These are phyloP conservation scores for Diplogelasinospora grovesii DNA, from an alignment of 495 filamentous ascomycete species.

Conservation along the genomic window DNA sequence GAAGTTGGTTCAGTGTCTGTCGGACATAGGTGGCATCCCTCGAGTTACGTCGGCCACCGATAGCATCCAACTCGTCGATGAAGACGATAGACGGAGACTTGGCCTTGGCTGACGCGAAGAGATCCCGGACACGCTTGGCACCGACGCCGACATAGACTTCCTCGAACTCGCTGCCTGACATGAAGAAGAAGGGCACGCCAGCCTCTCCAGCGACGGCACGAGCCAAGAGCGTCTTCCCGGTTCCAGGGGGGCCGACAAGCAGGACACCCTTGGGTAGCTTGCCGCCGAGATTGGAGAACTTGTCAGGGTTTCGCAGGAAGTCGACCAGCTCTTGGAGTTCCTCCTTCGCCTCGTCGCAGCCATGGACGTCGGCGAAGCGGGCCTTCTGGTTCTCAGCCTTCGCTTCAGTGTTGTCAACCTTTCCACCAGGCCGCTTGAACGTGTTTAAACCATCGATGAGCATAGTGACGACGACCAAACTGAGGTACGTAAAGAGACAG, in stretches of 20 bases:
- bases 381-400: conserved; percentile 85
- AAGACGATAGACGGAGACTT: conserved; percentile 97
- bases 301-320: conserved; percentile 85
- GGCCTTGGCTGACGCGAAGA: conserved; percentile 79
- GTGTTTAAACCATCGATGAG: conserved; percentile 69
- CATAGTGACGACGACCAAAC: conserved; percentile 67
- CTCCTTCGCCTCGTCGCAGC: conserved; percentile 96
- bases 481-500: conserved; percentile 64
- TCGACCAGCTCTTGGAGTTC: conserved; percentile 96
- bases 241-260: conserved; percentile 91
- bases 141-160: conserved; percentile 98
- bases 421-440: conserved; percentile 68
- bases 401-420: conserved; percentile 65
- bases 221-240: conserved; percentile 95
- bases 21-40: conserved; percentile 94
- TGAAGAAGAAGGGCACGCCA: conserved; percentile 98
- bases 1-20: conserved; percentile 92
- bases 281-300: conserved; percentile 85
- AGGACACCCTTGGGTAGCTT: conserved; percentile 96
- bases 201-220: conserved; percentile 95
- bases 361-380: conserved; percentile 90
- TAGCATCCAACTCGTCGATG: conserved; percentile 95
- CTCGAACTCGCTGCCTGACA: conserved; percentile 98
- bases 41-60: conserved; percentile 89
- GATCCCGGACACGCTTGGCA: conserved; percentile 92